A percentile compares a stretch with the other conserved stretches of the same genome.
Evolutionary conservation across 108 stramenopile genomes (phyloP).

Genomic region (Chaetoceros tenuissimus): DNA sequence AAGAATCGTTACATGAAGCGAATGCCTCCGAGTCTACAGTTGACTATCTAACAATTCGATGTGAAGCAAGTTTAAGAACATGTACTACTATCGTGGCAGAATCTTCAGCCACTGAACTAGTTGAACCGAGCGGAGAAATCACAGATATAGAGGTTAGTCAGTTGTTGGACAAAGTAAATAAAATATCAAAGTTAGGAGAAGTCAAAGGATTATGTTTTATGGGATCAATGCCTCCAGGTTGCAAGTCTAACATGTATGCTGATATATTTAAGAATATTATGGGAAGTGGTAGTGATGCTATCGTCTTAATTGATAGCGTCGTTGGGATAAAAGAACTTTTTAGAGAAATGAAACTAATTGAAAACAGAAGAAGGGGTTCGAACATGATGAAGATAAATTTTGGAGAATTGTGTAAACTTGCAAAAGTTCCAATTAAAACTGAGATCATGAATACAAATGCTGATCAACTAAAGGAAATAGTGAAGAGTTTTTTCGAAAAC

Average conservation of each 20-base stretch:
- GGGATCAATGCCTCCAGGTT: constrained; percentile 84
- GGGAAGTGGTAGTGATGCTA: constrained; percentile 14
- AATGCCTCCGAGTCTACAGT: constrained; percentile 1
- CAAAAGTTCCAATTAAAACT: constrained; percentile 23
- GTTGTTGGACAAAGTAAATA: constrained; percentile 26
- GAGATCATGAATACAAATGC: constrained; percentile 35
- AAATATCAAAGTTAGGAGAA: constrained; percentile 8
- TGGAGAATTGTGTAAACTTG: constrained; percentile 63
- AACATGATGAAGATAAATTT: constrained; percentile 71
- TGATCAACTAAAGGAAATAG: constrained; percentile 34
- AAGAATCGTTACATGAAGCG: constrained; percentile 18
- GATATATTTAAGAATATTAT: constrained; percentile 29
- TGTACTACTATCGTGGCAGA: constrained; percentile 75
- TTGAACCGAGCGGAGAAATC: constrained; percentile 68
- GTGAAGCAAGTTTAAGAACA: constrained; percentile 37
- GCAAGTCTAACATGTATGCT: constrained; percentile 54
- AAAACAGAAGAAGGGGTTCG: constrained; percentile 17
- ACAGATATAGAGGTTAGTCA: constrained; percentile 33
- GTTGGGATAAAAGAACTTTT: constrained; percentile 52
- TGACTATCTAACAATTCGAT: constrained; percentile 49
- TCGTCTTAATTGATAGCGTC: constrained; percentile 78
- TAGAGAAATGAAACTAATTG: constrained; percentile 4
- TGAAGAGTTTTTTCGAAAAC: constrained; percentile 33
- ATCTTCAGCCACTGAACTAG: constrained; percentile 69
- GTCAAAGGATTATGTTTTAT: constrained; percentile 56